These are phyloP conservation scores for Lithohypha guttulata DNA, from an alignment of 2,329 filamentous ascomycete genomes.

Conservation along the genomic window DNA sequence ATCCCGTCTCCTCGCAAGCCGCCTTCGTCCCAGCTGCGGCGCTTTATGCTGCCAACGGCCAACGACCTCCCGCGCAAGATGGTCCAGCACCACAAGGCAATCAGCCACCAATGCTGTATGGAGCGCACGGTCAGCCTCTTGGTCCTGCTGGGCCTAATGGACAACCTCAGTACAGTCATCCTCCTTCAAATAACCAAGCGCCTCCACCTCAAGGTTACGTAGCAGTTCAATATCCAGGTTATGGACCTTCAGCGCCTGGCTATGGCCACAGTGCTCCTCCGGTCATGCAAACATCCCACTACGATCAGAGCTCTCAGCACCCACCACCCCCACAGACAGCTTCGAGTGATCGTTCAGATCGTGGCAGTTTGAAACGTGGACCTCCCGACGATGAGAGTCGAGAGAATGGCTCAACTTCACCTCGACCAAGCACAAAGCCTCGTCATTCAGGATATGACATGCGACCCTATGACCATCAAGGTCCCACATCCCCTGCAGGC, in stretches of 20 bases:
- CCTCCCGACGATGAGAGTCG: conserved; percentile 23
- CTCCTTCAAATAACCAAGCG: conserved; percentile 23
- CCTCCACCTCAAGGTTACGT: conserved; percentile 20
- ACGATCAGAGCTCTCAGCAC: conserved; percentile 24
- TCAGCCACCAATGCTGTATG: conserved; percentile 33
- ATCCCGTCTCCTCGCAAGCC: conserved; percentile 61
- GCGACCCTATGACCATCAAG: conserved; percentile 35
- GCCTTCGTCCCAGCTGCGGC: conserved; percentile 65
- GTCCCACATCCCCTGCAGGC: conserved; percentile 36
- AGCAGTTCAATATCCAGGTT: conserved; percentile 10
- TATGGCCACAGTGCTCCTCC: conserved; percentile 19
- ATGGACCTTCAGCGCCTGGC: conserved; percentile 3
- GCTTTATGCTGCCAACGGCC: conserved; percentile 43
- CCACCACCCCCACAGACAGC: conserved; percentile 26
- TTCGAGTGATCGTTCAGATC: conserved; percentile 39
- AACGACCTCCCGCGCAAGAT: conserved; percentile 24
- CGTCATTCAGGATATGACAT: conserved; percentile 32
- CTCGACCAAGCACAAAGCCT: conserved; percentile 28
- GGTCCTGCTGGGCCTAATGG: conserved; percentile 26
- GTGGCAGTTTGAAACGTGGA: conserved; percentile 17
- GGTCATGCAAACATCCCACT: conserved; percentile 13
- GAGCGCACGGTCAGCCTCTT: conserved; percentile 40
- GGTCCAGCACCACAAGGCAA: conserved; percentile 25
- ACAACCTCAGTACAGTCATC: conserved; percentile 29
- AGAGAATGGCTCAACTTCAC: conserved; percentile 24